Base-by-base conservation (phyloP, 2,329 filamentous ascomycete genomes). In the Beauveria caledonica region DNA sequence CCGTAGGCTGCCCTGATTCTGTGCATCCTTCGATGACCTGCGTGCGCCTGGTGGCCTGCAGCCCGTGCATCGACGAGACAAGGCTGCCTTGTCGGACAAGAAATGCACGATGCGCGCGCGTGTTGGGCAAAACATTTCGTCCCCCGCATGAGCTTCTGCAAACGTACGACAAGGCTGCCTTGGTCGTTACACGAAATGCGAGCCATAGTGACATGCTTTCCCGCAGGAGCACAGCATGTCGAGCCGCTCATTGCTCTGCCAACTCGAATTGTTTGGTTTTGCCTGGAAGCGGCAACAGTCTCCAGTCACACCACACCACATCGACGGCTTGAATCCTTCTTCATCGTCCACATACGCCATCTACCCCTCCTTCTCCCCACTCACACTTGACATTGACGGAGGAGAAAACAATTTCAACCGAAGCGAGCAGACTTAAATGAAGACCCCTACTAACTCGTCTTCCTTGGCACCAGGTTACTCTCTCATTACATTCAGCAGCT, bases 401-500 rank as follows among this genome's bases (percentile, higher is more conserved):
- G n/a, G 15, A 44, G 25, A 58, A 51, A 36, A 36, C 13, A 15
- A 36, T 13, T 1, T 33, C 19, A 46, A 60, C 62, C 60, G 59
- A 54, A 62, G 49, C 63, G 29, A 46, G 23, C 15, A 19, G 33
- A 29, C 13, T 60, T 60, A 60, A 57, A 39, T 42, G 49, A 50
- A 25, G 29, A 42, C 36, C 54, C 36, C 17, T 21, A 17, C 58
- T 60, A 55, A 60, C 33, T 36, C 70, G 68, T 67, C 64, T 64
- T 67, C 21, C n/a, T 40, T 55, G 64, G 63, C 62, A 46, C 68
- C 73, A 88, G 81, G 75, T 78, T 81, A 62, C 74, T 88, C 64
- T 86, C 83, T 58, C 75, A 86, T 71, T 75, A 78, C 66, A 78
- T 86, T 64, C 76, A 78, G 64, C 75, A 74, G 70, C 71, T 89